phyloP scores from a whole-genome alignment of 1,284 basidiomycete genomes.

The Ustilago sp. region DNA sequence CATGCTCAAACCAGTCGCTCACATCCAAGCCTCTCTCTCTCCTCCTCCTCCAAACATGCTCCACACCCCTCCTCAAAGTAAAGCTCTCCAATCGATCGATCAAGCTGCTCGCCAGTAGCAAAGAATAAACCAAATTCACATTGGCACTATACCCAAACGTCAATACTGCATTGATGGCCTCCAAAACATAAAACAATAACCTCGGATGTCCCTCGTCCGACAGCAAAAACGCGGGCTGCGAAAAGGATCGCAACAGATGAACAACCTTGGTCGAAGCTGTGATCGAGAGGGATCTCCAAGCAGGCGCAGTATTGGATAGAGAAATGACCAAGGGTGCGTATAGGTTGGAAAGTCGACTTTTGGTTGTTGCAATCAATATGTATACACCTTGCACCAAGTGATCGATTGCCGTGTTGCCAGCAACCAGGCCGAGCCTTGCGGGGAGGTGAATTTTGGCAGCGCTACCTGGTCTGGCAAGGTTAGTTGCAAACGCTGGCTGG shows the following conservation, averaged over 20 bases:
- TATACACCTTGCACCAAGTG: conserved; percentile 79
- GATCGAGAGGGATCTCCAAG: conserved; percentile 81
- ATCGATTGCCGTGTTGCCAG: conserved; percentile 47
- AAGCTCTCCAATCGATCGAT: conserved; percentile 91
- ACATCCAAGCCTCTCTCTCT: conserved; percentile 28
- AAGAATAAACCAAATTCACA: conserved; percentile 86
- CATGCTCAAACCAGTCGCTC: conserved; percentile 37
- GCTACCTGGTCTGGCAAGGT: conserved; percentile 53
- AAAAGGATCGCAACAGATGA: conserved; percentile 88
- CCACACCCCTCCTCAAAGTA: conserved; percentile 82
- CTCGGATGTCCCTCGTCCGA: conserved; percentile 93
- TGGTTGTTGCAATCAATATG: conserved; percentile 84
- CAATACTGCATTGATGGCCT: conserved; percentile 87
- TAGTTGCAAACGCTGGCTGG: conserved; percentile 79
- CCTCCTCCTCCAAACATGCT: conserved; percentile 76
- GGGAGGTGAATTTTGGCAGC: conserved; percentile 47
- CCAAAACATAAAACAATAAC: conserved; percentile 90
- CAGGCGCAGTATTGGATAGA: conserved; percentile 86
- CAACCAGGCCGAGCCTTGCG: conserved; percentile 23
- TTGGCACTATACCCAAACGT: conserved; percentile 75
- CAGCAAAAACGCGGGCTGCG: conserved; percentile 86
- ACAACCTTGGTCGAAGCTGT: conserved; percentile 83
- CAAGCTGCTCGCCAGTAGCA: conserved; percentile 82
- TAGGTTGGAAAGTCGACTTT: conserved; percentile 73
- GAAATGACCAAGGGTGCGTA: conserved; percentile 83